Conservation (phyloP, 129 eudicot genomes). For the Deinandra increscens region DNA sequence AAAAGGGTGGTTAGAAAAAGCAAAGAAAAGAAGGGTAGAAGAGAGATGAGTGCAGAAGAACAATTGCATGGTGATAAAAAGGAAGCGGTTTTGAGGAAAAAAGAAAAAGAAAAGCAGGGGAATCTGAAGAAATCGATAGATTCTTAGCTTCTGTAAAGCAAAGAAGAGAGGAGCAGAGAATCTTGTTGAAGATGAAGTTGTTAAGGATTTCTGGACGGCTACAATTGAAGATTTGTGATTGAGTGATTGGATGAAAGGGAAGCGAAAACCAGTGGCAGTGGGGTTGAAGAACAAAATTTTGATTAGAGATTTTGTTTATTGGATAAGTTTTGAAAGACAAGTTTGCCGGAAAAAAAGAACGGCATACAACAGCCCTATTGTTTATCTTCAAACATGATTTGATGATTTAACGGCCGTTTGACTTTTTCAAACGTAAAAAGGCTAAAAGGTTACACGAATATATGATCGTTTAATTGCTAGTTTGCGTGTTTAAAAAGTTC, state of each 20-base stretch:
- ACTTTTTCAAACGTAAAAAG: no score
- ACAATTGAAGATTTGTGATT: neutral
- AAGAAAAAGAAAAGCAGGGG: conserved; percentile 29
- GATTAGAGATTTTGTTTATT: neutral
- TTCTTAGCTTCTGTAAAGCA: conserved; percentile 75
- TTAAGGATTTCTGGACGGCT: neutral
- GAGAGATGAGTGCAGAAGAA: conserved; percentile 30
- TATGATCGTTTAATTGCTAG: no score
- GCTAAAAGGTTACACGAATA: no score
- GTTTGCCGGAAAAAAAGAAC: conserved; percentile 56
- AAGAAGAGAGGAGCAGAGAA: conserved; percentile 37
- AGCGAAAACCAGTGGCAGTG: no score
- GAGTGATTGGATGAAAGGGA: no score
- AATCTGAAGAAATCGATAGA: conserved; percentile 49
- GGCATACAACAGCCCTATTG: conserved; percentile 25
- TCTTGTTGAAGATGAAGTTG: conserved; percentile 35
- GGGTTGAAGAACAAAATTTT: conserved; percentile 3
- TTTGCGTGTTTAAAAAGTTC: no score
- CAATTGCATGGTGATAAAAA: conserved; percentile 72
- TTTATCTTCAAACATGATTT: no score
- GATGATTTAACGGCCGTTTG: no score
- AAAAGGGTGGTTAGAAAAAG: conserved; percentile 21
- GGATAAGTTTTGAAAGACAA: conserved; percentile 32
- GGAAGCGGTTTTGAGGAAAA: conserved; percentile 30
- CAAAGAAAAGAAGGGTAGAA: conserved; percentile 22